Base-by-base conservation (phyloP, 2,329 filamentous ascomycete genomes). In the Elsinoe ampelina region DNA sequence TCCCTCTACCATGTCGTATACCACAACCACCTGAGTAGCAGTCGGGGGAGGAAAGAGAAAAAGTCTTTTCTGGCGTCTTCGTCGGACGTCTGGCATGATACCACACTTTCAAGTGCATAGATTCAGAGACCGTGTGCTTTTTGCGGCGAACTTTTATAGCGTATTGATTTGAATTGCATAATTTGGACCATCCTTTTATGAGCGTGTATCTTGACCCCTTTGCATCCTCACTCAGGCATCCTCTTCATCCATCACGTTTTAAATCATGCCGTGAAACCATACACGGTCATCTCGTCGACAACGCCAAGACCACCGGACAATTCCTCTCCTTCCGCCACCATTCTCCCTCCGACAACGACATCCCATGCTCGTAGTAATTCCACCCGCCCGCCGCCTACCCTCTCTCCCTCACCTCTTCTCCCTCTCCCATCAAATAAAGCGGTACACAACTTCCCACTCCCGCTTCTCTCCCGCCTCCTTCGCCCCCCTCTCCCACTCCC, bases 1-100 rank as follows among this genome's bases (percentile, higher is more conserved):
- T 11, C 48, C 48, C 19, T 39, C 48, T 7, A 26, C 41, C 41
- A 45, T 45, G 32, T 38, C 48, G 32, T 52, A 52, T 15, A 52
- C 32, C 10, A 38, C 41, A 22, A 22, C 19, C 11, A 45, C 34
- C 15, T 52, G 32, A 38, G 8, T 10, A 30, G 2, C 48, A 15
- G 8, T 4, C 48, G 5, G 22, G 7, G 12, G 17, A 7, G 20
- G 13, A 10, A 36, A 13, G 15, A 52, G 19, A 52, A 52, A 52
- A 35, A 35, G 26, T 35, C 26, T 10, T 26, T 52, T 36, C 34
- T 52, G 48, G 48, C 48, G 48, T 52, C 48, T 52, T 15, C 32
- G 48, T 52, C 35, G 48, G 32, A 52, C 26, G 45, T 50, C 48
- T 38, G 48, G 48, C 48, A 52, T 52, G 48, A 52, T 52, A 52